A percentile compares a stretch with the other conserved stretches of the same genome.
Evolutionary conservation across 2,329 filamentous ascomycete species (phyloP).

Genomic region (Ophiostoma pallidulum): DNA sequence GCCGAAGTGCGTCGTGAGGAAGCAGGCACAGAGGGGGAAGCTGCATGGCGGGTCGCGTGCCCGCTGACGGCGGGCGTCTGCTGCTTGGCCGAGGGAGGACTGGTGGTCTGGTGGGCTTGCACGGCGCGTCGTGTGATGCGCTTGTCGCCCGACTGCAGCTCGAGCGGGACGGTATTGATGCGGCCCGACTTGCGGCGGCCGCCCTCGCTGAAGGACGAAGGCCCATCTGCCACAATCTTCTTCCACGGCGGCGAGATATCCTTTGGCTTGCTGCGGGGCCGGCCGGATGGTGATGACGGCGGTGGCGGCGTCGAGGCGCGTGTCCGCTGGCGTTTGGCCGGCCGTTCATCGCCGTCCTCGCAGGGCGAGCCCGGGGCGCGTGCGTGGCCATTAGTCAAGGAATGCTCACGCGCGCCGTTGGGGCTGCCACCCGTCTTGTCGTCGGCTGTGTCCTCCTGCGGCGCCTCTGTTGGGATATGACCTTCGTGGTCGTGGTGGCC

Average conservation of each 20-base stretch:
- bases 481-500: no score
- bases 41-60: conserved; percentile 16
- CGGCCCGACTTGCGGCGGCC: conserved; percentile 60
- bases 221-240: conserved; percentile 71
- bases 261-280: conserved; percentile 34
- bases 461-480: no score
- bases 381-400: conserved; percentile 21
- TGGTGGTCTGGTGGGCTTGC: conserved; percentile 27
- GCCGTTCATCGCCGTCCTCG: conserved; percentile 31
- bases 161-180: conserved; percentile 47
- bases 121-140: conserved; percentile 40
- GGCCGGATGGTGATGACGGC: conserved; percentile 18
- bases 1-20: conserved; percentile 6
- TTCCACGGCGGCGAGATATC: conserved; percentile 87
- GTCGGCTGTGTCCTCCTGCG: not conserved
- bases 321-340: conserved; percentile 57
- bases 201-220: conserved; percentile 71
- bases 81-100: conserved; percentile 26
- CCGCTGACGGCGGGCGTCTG: conserved; percentile 10
- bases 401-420: not conserved
- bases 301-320: conserved; percentile 33
- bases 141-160: conserved; percentile 42
- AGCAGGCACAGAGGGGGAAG: not conserved
- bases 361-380: conserved; percentile 2
- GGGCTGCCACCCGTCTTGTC: conserved; percentile 1